Conservation (phyloP, 768 basidiomycete genomes). For the Suillus brevipes region DNA sequence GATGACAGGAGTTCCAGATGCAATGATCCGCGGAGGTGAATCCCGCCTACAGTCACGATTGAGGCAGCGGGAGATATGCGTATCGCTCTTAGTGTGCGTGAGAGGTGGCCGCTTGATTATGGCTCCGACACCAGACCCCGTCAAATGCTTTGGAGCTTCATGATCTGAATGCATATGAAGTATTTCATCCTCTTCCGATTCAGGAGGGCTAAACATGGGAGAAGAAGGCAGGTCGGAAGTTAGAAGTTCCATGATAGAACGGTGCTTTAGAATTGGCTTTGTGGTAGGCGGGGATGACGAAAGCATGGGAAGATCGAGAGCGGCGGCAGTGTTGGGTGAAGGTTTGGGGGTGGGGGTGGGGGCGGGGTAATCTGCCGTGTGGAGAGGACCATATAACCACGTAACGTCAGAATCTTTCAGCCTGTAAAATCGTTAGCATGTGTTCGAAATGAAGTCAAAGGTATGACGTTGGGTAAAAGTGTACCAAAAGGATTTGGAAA, state of each 20-base stretch:
- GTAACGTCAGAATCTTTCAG: slow-evolving; percentile 99
- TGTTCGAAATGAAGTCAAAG: neutral
- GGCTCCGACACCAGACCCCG: neutral
- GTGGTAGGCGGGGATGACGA: slow-evolving; percentile 36
- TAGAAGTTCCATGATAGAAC: slow-evolving; percentile 88
- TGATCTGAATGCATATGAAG: slow-evolving; percentile 22
- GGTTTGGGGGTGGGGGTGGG: slow-evolving; percentile 60
- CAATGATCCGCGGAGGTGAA: slow-evolving; percentile 65
- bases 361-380: slow-evolving; percentile 87
- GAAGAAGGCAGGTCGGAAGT: slow-evolving; percentile 66
- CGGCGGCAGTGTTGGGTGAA: slow-evolving; percentile 37
- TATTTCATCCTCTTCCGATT: slow-evolving; percentile 49
- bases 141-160: slow-evolving; percentile 11
- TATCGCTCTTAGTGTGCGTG: slow-evolving; percentile 86
- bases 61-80: slow-evolving; percentile 63
- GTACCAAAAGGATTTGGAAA: neutral
- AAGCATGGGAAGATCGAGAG: slow-evolving; percentile 36
- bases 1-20: slow-evolving; percentile 11
- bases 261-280: slow-evolving; percentile 96
- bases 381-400: slow-evolving; percentile 97
- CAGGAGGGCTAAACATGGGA: slow-evolving; percentile 60
- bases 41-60: slow-evolving; percentile 53
- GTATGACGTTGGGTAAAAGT: neutral
- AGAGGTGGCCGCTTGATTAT: slow-evolving; percentile 52
- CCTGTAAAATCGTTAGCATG: slow-evolving; percentile 49